Evolutionary conservation across 805 yeast genomes (phyloP), one percentile per base, ranked within the genome.

Genomic region (Saccharomycopsis olivae): DNA sequence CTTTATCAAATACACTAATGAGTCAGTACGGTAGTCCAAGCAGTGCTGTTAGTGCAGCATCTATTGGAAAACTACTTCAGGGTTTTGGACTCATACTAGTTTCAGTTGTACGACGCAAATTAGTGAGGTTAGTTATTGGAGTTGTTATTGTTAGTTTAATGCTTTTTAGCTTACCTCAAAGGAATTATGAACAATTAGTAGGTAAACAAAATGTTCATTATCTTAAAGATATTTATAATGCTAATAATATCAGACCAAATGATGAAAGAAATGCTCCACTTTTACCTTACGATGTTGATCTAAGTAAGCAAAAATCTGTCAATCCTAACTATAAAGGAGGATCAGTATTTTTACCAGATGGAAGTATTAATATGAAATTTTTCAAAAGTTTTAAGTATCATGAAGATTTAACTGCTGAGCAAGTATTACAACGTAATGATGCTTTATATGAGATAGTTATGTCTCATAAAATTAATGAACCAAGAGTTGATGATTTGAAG

Each of bases 401-500:
- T 19, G 37, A 46, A 20, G 47, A 40, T 17, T 6, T 46, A 4
- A 29, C 43, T 2, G 43, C 48, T 11, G 39, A 43, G 15, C 41
- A 49, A 9, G 49, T 49, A 1, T 29, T 55, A 15, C 20, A 34
- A 16, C 38, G 36, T 18, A 74, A 75, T 50, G 58, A 55, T 42
- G 44, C 60, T 13, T 43, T 56, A 9, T 65, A 73, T 48, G 54
- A 59, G 17, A 51, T 57, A 2, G 57, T 68, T 13, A 41, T 72
- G 47, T 45, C 49, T 2, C 47, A 51, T 28, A 57, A 59, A 17
- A 69, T 77, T 28, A 39, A 44, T 24, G 78, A 73, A 49, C 84
- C 84, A 1, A 65, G 66, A 43, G 62, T 59, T 3, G 53, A 52
- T 6, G 56, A 63, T 38, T 41, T 68, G 17, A 56, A 59, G 16